Conservation (phyloP, 495 filamentous ascomycete genomes). For the Neurospora hispaniola region DNA sequence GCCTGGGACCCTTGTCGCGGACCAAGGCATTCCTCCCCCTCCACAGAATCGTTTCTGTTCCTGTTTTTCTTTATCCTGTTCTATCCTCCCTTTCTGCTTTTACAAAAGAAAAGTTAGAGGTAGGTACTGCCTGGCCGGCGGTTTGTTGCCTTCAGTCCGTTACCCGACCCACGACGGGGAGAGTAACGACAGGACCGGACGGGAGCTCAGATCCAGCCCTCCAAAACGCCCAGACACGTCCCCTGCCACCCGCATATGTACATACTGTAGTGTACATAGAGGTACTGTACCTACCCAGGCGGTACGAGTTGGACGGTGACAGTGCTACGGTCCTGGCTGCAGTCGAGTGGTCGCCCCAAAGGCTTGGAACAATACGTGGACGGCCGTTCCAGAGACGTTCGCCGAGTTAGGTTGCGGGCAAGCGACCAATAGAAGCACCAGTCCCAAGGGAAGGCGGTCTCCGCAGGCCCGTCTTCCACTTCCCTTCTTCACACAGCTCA, state of each 20-base stretch:
- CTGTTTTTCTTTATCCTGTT: too few species aligned
- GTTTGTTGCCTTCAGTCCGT: not conserved
- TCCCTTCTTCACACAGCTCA: constrained; percentile 3
- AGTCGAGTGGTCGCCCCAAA: constrained; percentile 18
- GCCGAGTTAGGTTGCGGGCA: not conserved
- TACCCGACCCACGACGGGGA: not conserved
- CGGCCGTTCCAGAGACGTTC: not conserved
- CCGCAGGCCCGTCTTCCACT: constrained; percentile 3
- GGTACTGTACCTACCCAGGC: not conserved
- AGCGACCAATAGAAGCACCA: constrained; percentile 17
- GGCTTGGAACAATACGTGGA: not conserved
- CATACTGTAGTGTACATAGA: not conserved
- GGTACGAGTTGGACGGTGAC: not conserved
- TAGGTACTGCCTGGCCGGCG: not conserved
- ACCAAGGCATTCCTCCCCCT: not conserved
- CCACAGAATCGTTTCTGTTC: not conserved
- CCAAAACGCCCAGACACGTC: not conserved
- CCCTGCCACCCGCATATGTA: not conserved
- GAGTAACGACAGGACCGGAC: not conserved
- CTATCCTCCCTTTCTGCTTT: not conserved
- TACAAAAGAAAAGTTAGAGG: not conserved
- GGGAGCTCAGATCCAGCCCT: not conserved
- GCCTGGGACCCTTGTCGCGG: not conserved
- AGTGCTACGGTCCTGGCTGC: constrained; percentile 12
- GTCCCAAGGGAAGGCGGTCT: constrained; percentile 7